Conservation (phyloP, 1,284 basidiomycete genomes). For the Moniliophthora roreri region DNA sequence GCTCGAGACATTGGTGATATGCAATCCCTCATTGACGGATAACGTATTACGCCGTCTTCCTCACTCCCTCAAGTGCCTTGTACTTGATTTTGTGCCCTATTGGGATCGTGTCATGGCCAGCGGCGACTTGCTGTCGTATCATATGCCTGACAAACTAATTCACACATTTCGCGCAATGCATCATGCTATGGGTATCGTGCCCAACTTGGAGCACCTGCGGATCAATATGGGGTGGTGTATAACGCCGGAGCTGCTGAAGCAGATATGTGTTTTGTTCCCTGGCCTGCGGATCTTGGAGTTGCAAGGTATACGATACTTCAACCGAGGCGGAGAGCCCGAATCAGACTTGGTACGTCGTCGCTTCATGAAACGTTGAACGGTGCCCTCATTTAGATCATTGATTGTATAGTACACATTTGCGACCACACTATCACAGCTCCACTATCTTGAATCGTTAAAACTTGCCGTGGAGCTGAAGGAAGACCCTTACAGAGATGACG, state of each 20-base stretch:
- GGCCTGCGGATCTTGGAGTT: conserved; percentile 7
- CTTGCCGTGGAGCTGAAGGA: conserved; percentile 13
- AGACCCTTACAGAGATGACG: conserved; percentile 6
- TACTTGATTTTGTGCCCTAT: conserved; percentile 13
- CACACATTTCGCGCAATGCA: neutral
- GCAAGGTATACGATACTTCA: conserved; percentile 14
- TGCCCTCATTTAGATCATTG: neutral
- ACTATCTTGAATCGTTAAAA: conserved; percentile 10
- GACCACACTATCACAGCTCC: conserved; percentile 1
- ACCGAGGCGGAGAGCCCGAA: conserved; percentile 8
- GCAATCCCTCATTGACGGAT: conserved; percentile 13
- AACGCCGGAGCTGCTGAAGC: conserved; percentile 8
- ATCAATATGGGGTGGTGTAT: conserved; percentile 16
- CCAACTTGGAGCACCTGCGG: conserved; percentile 5
- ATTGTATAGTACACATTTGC: conserved; percentile 6
- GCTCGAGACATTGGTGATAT: conserved; percentile 10
- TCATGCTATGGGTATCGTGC: neutral
- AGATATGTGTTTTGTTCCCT: conserved; percentile 8
- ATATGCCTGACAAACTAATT: conserved; percentile 6
- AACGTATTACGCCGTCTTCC: conserved; percentile 10
- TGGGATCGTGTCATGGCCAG: conserved; percentile 13
- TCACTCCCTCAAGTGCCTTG: conserved; percentile 5
- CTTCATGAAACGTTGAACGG: neutral
- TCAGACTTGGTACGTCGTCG: conserved; percentile 7
- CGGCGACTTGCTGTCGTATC: conserved; percentile 12